phyloP scores from a whole-genome alignment of 202 grass and related monocot species.

The Carex arenaria region DNA sequence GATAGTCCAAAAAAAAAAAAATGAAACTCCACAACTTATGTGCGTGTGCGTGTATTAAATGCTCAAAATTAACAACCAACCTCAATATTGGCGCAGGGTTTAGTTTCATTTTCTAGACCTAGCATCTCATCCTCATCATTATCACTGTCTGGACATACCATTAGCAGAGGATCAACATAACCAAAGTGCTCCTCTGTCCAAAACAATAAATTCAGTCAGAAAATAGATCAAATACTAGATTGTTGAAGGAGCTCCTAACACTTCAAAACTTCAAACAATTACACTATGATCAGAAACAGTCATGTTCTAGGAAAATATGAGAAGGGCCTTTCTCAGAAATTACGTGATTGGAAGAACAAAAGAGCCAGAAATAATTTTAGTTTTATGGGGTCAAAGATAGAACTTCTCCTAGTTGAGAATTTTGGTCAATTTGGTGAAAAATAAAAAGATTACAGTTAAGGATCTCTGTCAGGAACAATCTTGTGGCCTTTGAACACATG shows the following conservation, averaged over 20 bases:
- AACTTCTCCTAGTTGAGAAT: not conserved
- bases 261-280: not conserved
- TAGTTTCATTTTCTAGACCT: not conserved
- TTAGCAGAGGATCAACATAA: not conserved
- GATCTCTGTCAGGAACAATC: not conserved
- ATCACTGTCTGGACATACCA: slow-evolving; percentile 15
- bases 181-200: not conserved
- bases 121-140: not conserved
- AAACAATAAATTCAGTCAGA: not conserved
- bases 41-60: not conserved
- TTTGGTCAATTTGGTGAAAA: slow-evolving; percentile 4
- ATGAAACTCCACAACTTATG: not conserved
- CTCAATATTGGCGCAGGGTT: not conserved
- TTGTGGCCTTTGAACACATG: not conserved
- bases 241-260: not conserved
- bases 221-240: not conserved
- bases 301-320: not conserved
- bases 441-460: not conserved
- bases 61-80: slow-evolving; percentile 9
- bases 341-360: not conserved
- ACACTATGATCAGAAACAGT: not conserved
- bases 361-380: not conserved
- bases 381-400: not conserved
- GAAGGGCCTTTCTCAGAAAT: not conserved
- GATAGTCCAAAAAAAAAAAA: not conserved